These are phyloP conservation scores for Wickerhamiella australiensis DNA, from an alignment of 805 yeast genomes.

Conservation along the genomic window DNA sequence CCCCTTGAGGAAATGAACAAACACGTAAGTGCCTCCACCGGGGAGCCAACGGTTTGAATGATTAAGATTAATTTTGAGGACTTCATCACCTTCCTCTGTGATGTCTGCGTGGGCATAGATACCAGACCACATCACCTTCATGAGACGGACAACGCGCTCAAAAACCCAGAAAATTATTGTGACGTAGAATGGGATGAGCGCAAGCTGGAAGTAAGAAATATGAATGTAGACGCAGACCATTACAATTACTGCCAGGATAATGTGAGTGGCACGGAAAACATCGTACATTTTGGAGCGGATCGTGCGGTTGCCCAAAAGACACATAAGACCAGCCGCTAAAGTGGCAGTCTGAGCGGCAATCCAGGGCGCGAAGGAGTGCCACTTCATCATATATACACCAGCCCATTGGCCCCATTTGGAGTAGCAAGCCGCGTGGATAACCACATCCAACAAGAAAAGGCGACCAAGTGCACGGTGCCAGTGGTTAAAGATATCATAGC, in stretches of 20 bases:
- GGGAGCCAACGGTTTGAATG: slow-evolving; percentile 37
- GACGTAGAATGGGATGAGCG: slow-evolving; percentile 30
- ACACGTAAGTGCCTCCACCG: slow-evolving; percentile 45
- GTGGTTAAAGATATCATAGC: slow-evolving; percentile 43
- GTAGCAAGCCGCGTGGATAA: slow-evolving; percentile 39
- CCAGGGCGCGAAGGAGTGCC: slow-evolving; percentile 14
- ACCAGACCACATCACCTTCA: slow-evolving; percentile 47
- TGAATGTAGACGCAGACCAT: slow-evolving; percentile 8
- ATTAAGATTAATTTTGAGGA: slow-evolving; percentile 25
- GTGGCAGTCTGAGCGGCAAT: slow-evolving; percentile 39
- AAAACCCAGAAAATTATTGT: slow-evolving; percentile 55
- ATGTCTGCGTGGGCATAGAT: slow-evolving; percentile 19
- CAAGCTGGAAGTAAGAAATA: slow-evolving; percentile 9
- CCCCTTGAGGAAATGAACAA: slow-evolving; percentile 38
- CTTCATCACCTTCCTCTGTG: slow-evolving; percentile 16
- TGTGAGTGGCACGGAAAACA: slow-evolving; percentile 43
- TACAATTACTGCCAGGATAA: slow-evolving; percentile 28
- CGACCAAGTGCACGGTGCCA: slow-evolving; percentile 48
- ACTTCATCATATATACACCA: slow-evolving; percentile 29
- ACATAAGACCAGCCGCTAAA: slow-evolving; percentile 33
- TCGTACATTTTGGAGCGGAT: slow-evolving; percentile 54
- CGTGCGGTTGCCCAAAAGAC: slow-evolving; percentile 45
- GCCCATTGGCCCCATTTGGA: slow-evolving; percentile 31
- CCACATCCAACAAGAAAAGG: slow-evolving; percentile 29
- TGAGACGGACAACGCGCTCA: slow-evolving; percentile 48